Evolutionary conservation across 192 early-diverging fungal species (phyloP).

Genomic region (Spizellomyces punctatus): DNA sequence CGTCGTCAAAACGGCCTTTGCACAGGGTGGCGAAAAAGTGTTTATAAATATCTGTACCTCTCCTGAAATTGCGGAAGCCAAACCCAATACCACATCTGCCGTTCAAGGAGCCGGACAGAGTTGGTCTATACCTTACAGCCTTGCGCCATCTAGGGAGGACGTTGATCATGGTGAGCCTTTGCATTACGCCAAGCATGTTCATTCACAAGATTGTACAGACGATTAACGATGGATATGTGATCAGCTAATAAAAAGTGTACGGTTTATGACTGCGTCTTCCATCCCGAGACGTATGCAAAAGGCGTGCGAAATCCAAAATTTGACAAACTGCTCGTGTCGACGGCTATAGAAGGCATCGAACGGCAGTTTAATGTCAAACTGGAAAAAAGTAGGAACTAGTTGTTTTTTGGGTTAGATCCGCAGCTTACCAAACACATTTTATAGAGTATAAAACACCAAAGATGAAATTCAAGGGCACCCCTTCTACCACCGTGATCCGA

Average conservation of each 20-base stretch:
- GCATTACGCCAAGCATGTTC: not conserved
- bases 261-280: slow-evolving; percentile 62
- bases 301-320: slow-evolving; percentile 37
- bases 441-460: slow-evolving; percentile 44
- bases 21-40: slow-evolving; percentile 41
- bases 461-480: slow-evolving; percentile 50
- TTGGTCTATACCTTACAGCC: slow-evolving; percentile 62
- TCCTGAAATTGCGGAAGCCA: slow-evolving; percentile 47
- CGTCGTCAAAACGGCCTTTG: slow-evolving; percentile 47
- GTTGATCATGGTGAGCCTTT: slow-evolving; percentile 45
- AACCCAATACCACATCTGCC: not conserved
- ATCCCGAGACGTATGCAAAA: slow-evolving; percentile 49
- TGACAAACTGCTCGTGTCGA: slow-evolving; percentile 41
- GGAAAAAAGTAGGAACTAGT: slow-evolving; percentile 31
- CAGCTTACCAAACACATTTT: not conserved
- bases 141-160: slow-evolving; percentile 48
- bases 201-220: not conserved
- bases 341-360: slow-evolving; percentile 57
- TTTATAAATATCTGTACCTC: slow-evolving; percentile 59
- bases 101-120: slow-evolving; percentile 31
- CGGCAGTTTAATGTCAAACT: slow-evolving; percentile 46
- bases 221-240: not conserved
- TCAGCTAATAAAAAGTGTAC: slow-evolving; percentile 43
- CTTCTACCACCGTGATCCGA: slow-evolving; percentile 46
- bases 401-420: not conserved